A percentile compares a stretch with the other conserved stretches of the same genome.
Conservation (phyloP, 305 asterid genomes). For the Solanum hybrid region DNA sequence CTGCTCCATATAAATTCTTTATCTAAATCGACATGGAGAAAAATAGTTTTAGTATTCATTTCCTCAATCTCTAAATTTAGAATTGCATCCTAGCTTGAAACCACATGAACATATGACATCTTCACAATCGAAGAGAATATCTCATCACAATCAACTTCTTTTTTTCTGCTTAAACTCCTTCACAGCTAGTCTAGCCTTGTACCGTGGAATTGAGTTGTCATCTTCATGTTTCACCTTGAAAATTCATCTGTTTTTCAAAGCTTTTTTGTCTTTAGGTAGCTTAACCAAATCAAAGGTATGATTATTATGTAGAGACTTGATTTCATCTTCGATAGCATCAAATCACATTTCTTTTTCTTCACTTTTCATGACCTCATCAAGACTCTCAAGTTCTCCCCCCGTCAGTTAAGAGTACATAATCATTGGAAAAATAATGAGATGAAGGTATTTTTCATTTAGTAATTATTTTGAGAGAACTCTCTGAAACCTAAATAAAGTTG, state of each 20-base stretch:
- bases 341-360: neutral
- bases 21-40: too few relatives aligned
- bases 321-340: neutral
- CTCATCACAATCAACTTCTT: neutral
- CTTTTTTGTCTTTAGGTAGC: neutral
- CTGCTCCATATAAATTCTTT: too few relatives aligned
- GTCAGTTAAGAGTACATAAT: neutral
- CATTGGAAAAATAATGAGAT: neutral
- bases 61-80: too few relatives aligned
- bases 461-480: neutral
- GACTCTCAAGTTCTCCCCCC: neutral
- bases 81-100: too few relatives aligned
- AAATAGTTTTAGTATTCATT: too few relatives aligned
- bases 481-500: neutral
- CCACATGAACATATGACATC: neutral
- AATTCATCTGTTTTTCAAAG: too few relatives aligned
- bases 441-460: neutral
- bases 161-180: too few relatives aligned
- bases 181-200: neutral
- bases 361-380: neutral
- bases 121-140: neutral
- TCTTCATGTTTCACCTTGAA: neutral
- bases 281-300: neutral
- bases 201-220: rapidly evolving
- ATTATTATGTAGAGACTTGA: neutral